These are phyloP conservation scores for Saccharomycopsis babjevae DNA, from an alignment of 805 yeast genomes.

Conservation along the genomic window DNA sequence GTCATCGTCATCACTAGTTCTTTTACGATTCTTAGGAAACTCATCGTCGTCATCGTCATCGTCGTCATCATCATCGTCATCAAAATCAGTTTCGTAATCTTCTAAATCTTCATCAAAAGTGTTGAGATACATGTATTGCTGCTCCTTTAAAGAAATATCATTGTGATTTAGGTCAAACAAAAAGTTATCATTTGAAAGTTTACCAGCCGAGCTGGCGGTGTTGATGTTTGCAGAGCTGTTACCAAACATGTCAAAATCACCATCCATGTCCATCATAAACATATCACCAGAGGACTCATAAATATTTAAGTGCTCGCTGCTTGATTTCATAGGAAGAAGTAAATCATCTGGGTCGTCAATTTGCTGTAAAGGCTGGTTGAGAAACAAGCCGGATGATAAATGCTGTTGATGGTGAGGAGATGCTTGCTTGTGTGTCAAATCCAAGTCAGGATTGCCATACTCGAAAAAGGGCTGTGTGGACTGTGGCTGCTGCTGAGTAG, in stretches of 20 bases:
- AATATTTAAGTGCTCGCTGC: not conserved
- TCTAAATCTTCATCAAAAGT: constrained; percentile 16
- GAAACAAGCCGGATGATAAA: not conserved
- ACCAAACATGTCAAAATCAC: not conserved
- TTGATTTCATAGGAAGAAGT: not conserved
- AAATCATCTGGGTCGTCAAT: not conserved
- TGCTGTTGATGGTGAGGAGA: not conserved
- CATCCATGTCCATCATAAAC: not conserved
- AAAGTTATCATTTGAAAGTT: not conserved
- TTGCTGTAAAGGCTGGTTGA: not conserved
- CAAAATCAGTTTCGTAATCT: constrained; percentile 18
- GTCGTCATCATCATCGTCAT: constrained; percentile 32
- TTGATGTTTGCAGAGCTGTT: not conserved
- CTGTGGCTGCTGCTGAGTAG: constrained; percentile 15
- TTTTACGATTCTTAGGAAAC: not conserved
- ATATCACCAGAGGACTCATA: not conserved
- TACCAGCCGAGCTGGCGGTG: not conserved
- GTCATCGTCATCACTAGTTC: not conserved
- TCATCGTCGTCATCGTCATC: constrained; percentile 20
- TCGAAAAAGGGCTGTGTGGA: constrained; percentile 28
- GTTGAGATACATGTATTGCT: not conserved
- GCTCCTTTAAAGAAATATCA: not conserved
- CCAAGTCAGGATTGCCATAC: constrained; percentile 32
- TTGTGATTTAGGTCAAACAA: not conserved
- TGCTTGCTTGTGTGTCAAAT: not conserved